Conservation (phyloP, 805 yeast genomes). For the Scheffersomyces spartinae region DNA sequence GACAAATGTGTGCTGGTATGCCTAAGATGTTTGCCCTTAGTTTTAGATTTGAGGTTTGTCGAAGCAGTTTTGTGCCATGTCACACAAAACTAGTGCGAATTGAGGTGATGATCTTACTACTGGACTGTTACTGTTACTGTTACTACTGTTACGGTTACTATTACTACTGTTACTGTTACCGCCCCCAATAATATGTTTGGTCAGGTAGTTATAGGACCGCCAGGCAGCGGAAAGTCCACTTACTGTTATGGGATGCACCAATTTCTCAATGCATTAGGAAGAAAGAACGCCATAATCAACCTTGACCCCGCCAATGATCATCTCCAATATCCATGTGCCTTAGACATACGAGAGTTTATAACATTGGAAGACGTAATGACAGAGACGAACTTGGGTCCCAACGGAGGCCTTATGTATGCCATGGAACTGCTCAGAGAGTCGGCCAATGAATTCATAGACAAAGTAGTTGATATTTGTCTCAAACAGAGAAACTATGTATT, state of each 20-base stretch:
- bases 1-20: slow-evolving; percentile 1
- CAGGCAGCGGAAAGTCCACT: slow-evolving; percentile 95
- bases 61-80: neutral
- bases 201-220: slow-evolving; percentile 94
- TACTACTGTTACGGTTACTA: neutral
- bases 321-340: slow-evolving; percentile 56
- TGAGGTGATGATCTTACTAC: neutral
- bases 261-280: slow-evolving; percentile 87
- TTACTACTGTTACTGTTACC: neutral
- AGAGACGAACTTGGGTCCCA: slow-evolving; percentile 64
- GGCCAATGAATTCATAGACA: slow-evolving; percentile 45
- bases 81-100: neutral
- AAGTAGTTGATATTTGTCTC: slow-evolving; percentile 43
- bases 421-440: slow-evolving; percentile 43
- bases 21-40: neutral
- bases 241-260: slow-evolving; percentile 89
- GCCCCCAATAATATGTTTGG: slow-evolving; percentile 40
- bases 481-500: slow-evolving; percentile 49
- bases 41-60: neutral
- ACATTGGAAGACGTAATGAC: slow-evolving; percentile 72
- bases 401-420: slow-evolving; percentile 87
- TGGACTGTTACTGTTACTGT: neutral
- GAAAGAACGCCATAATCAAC: slow-evolving; percentile 75
- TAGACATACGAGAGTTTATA: slow-evolving; percentile 70
- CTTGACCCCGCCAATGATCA: slow-evolving; percentile 87